Conservation (phyloP, 192 early-diverging fungal genomes). For the Geranomyces variabilis region DNA sequence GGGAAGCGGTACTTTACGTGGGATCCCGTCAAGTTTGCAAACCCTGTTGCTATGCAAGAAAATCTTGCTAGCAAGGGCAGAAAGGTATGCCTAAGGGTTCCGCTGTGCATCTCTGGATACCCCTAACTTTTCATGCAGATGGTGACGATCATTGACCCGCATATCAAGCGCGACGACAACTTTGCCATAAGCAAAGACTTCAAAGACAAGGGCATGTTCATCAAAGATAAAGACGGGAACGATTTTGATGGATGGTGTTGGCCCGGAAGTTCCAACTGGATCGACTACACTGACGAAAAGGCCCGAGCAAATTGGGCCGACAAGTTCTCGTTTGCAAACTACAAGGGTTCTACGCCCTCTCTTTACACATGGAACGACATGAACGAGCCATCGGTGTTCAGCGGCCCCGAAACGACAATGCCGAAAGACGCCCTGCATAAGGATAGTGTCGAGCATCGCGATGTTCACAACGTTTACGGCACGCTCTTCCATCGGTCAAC, state of each 20-base stretch:
- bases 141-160: constrained; percentile 96
- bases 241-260: constrained; percentile 98
- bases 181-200: constrained; percentile 83
- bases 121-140: constrained; percentile 70
- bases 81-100: constrained; percentile 62
- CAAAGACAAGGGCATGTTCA: constrained; percentile 70
- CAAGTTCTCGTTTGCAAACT: constrained; percentile 77
- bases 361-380: constrained; percentile 99
- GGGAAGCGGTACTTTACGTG: constrained; percentile 98
- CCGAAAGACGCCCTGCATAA: constrained; percentile 90
- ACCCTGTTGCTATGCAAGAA: constrained; percentile 82
- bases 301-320: constrained; percentile 80
- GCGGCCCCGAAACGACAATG: constrained; percentile 95
- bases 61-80: constrained; percentile 71
- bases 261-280: constrained; percentile 92
- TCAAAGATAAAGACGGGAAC: constrained; percentile 72
- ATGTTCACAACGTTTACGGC: constrained; percentile 94
- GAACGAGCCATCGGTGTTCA: constrained; percentile 99
- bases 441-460: constrained; percentile 89
- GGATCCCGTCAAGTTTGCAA: constrained; percentile 89
- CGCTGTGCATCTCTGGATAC: too few relatives aligned
- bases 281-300: constrained; percentile 84
- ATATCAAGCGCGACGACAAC: constrained; percentile 83
- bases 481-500: constrained; percentile 86
- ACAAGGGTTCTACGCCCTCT: constrained; percentile 76